These are phyloP conservation scores for Fusarium nematophilum DNA, from an alignment of 2,329 filamentous ascomycete genomes.

Conservation along the genomic window DNA sequence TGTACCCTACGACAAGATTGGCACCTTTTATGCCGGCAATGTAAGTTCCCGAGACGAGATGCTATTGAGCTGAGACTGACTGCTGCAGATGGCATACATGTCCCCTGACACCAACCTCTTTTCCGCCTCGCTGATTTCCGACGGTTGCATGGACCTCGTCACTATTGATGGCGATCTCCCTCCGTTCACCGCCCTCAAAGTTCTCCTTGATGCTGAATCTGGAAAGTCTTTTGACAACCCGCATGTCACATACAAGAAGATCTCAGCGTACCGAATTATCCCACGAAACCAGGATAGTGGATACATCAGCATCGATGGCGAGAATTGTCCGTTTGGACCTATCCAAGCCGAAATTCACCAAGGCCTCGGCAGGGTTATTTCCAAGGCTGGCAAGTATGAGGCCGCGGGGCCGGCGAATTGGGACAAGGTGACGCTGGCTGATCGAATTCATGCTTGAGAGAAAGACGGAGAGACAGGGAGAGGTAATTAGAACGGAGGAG, in stretches of 20 bases:
- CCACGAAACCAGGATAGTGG: conserved; percentile 78
- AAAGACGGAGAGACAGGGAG: not conserved
- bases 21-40: conserved; percentile 95
- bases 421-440: conserved; percentile 54
- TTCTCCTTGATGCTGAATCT: conserved; percentile 78
- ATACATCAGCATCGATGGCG: conserved; percentile 94
- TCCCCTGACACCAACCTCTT: conserved; percentile 89
- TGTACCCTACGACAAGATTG: conserved; percentile 79
- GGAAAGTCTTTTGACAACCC: conserved; percentile 83
- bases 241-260: conserved; percentile 83
- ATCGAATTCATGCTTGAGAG: conserved; percentile 44
- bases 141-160: conserved; percentile 88
- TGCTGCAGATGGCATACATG: conserved; percentile 84
- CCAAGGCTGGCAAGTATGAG: conserved; percentile 80
- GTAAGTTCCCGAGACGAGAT: conserved; percentile 55
- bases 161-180: conserved; percentile 81
- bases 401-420: conserved; percentile 64
- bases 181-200: conserved; percentile 72
- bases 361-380: conserved; percentile 85
- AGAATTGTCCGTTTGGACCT: conserved; percentile 84
- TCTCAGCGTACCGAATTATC: conserved; percentile 86
- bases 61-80: conserved; percentile 20
- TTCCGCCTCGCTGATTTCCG: conserved; percentile 81
- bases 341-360: conserved; percentile 92
- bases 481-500: conserved; percentile 3